Conservation (phyloP, 257 asterid genomes). For the Jacaranda mimosifolia region DNA sequence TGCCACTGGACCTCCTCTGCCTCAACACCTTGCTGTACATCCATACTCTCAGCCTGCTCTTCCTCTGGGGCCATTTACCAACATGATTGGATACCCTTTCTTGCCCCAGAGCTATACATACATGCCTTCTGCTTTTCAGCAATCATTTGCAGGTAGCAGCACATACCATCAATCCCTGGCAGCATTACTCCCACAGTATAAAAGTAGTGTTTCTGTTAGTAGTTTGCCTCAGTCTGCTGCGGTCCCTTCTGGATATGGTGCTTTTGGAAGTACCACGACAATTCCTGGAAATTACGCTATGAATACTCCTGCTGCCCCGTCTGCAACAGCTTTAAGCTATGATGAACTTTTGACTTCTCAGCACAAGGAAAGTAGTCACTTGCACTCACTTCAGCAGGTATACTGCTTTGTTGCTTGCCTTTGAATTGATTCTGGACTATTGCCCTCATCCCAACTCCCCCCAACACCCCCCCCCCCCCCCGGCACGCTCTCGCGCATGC, state of each 20-base stretch:
- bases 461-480: too few relatives aligned
- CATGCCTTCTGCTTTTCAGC: constrained; percentile 85
- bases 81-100: constrained; percentile 75
- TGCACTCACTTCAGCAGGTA: constrained; percentile 86
- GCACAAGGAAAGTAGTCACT: constrained; percentile 70
- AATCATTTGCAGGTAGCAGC: constrained; percentile 65
- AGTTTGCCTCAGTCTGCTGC: constrained; percentile 83
- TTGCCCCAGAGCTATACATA: constrained; percentile 77
- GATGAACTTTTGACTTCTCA: constrained; percentile 80
- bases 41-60: constrained; percentile 76
- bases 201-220: constrained; percentile 65
- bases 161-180: constrained; percentile 77
- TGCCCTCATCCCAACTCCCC: too few relatives aligned
- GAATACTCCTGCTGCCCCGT: constrained; percentile 67
- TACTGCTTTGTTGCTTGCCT: not conserved
- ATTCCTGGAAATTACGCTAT: constrained; percentile 74
- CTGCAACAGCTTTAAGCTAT: constrained; percentile 63
- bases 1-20: constrained; percentile 75
- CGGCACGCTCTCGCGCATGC: too few relatives aligned
- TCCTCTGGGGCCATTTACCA: constrained; percentile 71
- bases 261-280: constrained; percentile 53
- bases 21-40: constrained; percentile 73
- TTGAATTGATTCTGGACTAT: too few relatives aligned
- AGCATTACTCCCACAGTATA: constrained; percentile 71
- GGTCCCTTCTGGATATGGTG: constrained; percentile 76